Evolutionary conservation across 805 yeast species (phyloP).

Genomic region (Myxozyma nipponensis): DNA sequence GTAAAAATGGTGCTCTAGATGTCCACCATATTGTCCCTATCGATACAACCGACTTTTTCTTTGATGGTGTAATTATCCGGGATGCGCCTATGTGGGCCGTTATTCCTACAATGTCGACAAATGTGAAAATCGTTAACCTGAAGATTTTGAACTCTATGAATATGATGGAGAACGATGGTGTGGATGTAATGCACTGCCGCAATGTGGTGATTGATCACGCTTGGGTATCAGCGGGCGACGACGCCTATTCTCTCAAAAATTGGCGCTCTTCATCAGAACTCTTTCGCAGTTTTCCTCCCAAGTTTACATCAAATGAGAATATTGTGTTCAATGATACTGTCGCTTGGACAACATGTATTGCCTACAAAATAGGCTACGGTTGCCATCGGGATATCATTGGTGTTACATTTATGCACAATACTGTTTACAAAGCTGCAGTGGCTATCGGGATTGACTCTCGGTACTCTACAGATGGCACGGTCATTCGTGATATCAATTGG

Average conservation of each 20-base stretch:
- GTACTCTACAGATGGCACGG: background rate
- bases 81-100: conserved; percentile 16
- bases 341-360: conserved; percentile 21
- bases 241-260: conserved; percentile 17
- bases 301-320: background rate
- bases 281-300: conserved; percentile 8
- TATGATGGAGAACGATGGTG: conserved; percentile 18
- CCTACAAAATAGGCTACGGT: conserved; percentile 21
- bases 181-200: conserved; percentile 17
- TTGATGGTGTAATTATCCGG: conserved; percentile 17
- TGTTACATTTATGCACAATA: conserved; percentile 2
- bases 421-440: conserved; percentile 16
- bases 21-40: conserved; percentile 9
- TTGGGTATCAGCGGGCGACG: conserved; percentile 16
- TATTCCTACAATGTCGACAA: conserved; percentile 9
- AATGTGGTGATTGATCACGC: conserved; percentile 11
- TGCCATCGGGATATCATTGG: conserved; percentile 3
- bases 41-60: conserved; percentile 3
- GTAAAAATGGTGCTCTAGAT: background rate
- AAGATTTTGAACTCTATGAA: conserved; percentile 13
- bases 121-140: conserved; percentile 6
- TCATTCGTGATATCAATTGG: conserved; percentile 1
- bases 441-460: conserved; percentile 16
- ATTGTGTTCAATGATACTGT: conserved; percentile 14
- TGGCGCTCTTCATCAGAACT: conserved; percentile 12